Percentiles rank a stretch among this genome's conserved stretches.
Conservation (phyloP, 371 early-diverging fungal species). For the Mortierella sp. region DNA sequence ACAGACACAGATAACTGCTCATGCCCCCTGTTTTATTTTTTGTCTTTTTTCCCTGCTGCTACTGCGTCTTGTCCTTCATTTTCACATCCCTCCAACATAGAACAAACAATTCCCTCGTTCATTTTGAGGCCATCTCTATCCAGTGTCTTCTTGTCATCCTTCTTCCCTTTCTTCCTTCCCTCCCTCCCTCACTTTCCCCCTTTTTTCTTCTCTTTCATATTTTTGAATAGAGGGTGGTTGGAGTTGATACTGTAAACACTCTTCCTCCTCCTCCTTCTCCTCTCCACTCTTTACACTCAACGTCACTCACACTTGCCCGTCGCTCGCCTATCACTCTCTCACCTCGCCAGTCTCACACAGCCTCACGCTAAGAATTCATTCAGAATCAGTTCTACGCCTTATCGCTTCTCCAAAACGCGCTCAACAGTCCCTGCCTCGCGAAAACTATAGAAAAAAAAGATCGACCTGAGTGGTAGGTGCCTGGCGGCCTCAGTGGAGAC, state of each 20-base stretch:
- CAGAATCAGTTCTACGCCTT: no score
- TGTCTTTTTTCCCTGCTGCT: neutral
- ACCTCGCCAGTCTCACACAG: no score
- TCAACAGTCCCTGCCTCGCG: no score
- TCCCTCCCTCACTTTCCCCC: slow-evolving; percentile 7
- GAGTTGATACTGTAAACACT: neutral
- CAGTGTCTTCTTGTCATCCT: neutral
- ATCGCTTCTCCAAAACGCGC: no score
- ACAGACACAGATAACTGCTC: neutral
- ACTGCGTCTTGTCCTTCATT: slow-evolving; percentile 2
- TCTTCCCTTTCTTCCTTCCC: neutral
- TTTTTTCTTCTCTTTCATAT: slow-evolving; percentile 1
- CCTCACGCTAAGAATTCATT: no score
- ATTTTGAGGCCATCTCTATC: neutral
- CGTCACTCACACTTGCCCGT: no score
- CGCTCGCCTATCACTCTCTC: no score
- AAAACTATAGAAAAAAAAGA: no score
- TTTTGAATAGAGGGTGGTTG: neutral
- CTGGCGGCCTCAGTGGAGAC: no score
- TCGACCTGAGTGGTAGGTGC: no score
- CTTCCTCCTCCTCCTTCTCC: neutral
- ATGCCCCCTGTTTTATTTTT: slow-evolving; percentile 27
- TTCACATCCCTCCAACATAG: neutral
- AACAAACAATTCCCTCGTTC: slow-evolving; percentile 6
- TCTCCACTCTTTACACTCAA: neutral